A percentile compares a stretch with the other conserved stretches of the same genome.
These are phyloP conservation scores for Litsea cubeba DNA, from an alignment of 164 flowering plant species.

Conservation along the genomic window DNA sequence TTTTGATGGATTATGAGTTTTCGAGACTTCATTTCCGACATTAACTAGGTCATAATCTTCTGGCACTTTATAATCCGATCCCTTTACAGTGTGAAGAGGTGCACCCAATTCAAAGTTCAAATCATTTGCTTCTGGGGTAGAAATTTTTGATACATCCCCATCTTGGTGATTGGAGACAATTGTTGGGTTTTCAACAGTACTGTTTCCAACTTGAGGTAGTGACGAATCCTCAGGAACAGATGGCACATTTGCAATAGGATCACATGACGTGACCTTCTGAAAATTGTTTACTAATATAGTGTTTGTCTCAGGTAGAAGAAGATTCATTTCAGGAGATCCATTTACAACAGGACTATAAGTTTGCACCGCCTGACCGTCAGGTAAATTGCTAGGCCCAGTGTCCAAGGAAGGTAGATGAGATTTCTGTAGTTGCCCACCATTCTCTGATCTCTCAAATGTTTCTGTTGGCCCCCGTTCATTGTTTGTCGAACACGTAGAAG, in stretches of 20 bases:
- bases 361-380: conserved; percentile 1
- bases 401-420: conserved; percentile 1
- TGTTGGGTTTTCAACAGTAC: conserved; percentile 6
- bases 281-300: not conserved
- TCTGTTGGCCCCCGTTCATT: conserved; percentile 2
- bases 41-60: conserved; percentile 3
- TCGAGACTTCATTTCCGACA: conserved; percentile 14
- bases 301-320: not conserved
- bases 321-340: conserved; percentile 16
- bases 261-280: conserved; percentile 1
- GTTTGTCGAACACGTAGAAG: conserved; percentile 1
- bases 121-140: conserved; percentile 7
- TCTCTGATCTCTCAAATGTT: conserved; percentile 1
- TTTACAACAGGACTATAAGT: not conserved
- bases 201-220: conserved; percentile 9
- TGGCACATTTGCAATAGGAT: conserved; percentile 11
- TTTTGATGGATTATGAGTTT: conserved; percentile 4
- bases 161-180: conserved; percentile 4
- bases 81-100: conserved; percentile 2
- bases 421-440: conserved; percentile 1
- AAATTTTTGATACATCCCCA: conserved; percentile 8
- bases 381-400: conserved; percentile 14
- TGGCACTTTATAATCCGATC: conserved; percentile 1
- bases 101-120: conserved; percentile 1
- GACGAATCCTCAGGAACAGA: conserved; percentile 9